Conservation (phyloP, 2,329 filamentous ascomycete genomes). For the Trichoderma atrobrunneum region DNA sequence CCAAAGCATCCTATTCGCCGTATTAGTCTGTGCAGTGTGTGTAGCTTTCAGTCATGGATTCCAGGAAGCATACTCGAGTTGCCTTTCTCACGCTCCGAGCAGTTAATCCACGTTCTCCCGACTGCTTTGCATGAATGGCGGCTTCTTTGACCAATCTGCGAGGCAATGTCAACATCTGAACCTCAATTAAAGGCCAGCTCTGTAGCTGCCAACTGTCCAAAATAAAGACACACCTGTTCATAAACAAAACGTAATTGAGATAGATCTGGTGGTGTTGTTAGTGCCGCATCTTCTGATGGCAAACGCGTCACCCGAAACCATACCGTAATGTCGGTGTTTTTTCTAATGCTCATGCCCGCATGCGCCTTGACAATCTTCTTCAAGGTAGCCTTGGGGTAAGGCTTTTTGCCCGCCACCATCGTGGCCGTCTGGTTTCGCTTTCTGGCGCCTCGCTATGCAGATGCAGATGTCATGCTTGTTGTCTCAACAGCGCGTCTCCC, state of each 20-base stretch:
- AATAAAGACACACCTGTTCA: constrained; percentile 55
- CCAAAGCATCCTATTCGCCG: constrained; percentile 54
- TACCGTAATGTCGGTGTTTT: constrained; percentile 83
- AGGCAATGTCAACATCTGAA: not conserved
- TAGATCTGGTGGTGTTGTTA: constrained; percentile 63
- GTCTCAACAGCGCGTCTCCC: not conserved
- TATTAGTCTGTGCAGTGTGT: not conserved
- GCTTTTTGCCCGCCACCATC: constrained; percentile 57
- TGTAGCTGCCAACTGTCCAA: not conserved
- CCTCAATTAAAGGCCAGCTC: not conserved
- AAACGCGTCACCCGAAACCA: not conserved
- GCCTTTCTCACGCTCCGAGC: constrained; percentile 74
- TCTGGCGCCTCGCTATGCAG: not conserved
- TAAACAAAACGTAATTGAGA: constrained; percentile 79
- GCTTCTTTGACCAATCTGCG: constrained; percentile 75
- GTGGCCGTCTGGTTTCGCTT: not conserved
- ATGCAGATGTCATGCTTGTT: constrained; percentile 6
- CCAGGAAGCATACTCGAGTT: constrained; percentile 58
- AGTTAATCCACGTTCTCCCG: constrained; percentile 71
- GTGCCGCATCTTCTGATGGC: not conserved
- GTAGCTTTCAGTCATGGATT: not conserved
- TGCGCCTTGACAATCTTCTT: constrained; percentile 91
- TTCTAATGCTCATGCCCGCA: constrained; percentile 74
- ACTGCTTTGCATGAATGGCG: constrained; percentile 69
- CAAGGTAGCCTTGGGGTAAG: constrained; percentile 79